Evolutionary conservation across 75 land plant species (phyloP), one percentile per base, ranked within the genome.

Genomic region (Pinus albicaulis): DNA sequence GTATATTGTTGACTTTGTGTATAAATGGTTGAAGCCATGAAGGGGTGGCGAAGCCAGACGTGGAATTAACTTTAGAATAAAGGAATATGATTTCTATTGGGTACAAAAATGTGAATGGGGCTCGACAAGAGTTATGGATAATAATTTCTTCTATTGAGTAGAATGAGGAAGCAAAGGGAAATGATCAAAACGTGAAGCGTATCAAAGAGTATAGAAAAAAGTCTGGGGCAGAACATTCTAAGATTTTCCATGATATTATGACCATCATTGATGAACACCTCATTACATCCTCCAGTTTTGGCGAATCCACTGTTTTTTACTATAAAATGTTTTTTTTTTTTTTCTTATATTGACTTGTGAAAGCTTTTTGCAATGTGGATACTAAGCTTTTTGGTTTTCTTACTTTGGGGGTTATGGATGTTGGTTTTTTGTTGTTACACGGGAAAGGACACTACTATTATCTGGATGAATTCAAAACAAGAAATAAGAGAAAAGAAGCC

Each of bases 321-420:
- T 83, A 92, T 58, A 92, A 92, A 76, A 92, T 92, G 94, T 92
- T n/a, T n/a, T n/a, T n/a, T n/a, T n/a, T n/a, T n/a, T n/a, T n/a
- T 52, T n/a, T 57, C 17, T 69, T 23, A 74, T 41, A n/a, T 38
- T 69, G 48, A 23, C 26, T 17, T n/a, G 3, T 71, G 66, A 28
- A 60, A 75, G 0, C 4, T 23, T 53, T 41, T 20, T 14, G 41
- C 24, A 72, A 52, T 16, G 24, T 22, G 57, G 17, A 52, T 52
- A 15, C 5, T 17, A 55, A 41, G 34, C 19, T 52, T 72, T 22
- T 59, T 10, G 10, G 20, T 20, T 59, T 59, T 59, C 61, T 59
- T 48, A 48, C 0, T 59, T 59, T 59, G 20, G 36, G 17, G 31
- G 28, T 22, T 72, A 16, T 68, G 28, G 10, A 76, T 38, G 48